Conservation (phyloP, 176 grass and related monocot genomes). For the Cocos nucifera region DNA sequence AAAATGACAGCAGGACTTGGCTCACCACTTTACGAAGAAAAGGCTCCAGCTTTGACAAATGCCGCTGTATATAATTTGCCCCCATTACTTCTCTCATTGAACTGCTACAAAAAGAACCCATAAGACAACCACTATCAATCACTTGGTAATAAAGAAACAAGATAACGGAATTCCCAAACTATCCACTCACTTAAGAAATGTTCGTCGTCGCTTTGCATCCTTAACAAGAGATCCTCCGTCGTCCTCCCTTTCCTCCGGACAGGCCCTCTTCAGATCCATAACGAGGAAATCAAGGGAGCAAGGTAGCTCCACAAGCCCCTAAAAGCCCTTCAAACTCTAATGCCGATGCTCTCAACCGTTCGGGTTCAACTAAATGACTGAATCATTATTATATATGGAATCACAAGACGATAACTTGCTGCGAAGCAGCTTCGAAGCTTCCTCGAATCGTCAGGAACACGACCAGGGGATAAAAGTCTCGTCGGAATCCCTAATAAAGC, state of each 20-base stretch:
- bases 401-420: conserved; percentile 30
- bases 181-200: conserved; percentile 46
- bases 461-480: conserved; percentile 33
- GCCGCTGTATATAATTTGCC: conserved; percentile 66
- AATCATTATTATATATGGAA: conserved; percentile 37
- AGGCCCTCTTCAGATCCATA: conserved; percentile 47
- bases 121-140: background rate
- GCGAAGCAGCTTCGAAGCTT: conserved; percentile 54
- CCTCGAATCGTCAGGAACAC: conserved; percentile 57
- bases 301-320: no score
- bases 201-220: conserved; percentile 52
- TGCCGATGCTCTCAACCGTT: conserved; percentile 3
- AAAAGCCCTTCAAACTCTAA: background rate
- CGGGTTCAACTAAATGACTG: background rate
- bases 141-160: conserved; percentile 4
- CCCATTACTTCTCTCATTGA: conserved; percentile 70
- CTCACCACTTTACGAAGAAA: conserved; percentile 76
- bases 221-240: conserved; percentile 35
- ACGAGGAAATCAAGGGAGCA: background rate
- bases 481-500: conserved; percentile 21
- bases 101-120: conserved; percentile 17
- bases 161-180: background rate
- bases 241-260: conserved; percentile 44
- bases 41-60: conserved; percentile 74
- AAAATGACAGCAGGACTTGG: background rate